Evolutionary conservation across 768 basidiomycete genomes (phyloP).

Genomic region (Pisolithus tinctorius): DNA sequence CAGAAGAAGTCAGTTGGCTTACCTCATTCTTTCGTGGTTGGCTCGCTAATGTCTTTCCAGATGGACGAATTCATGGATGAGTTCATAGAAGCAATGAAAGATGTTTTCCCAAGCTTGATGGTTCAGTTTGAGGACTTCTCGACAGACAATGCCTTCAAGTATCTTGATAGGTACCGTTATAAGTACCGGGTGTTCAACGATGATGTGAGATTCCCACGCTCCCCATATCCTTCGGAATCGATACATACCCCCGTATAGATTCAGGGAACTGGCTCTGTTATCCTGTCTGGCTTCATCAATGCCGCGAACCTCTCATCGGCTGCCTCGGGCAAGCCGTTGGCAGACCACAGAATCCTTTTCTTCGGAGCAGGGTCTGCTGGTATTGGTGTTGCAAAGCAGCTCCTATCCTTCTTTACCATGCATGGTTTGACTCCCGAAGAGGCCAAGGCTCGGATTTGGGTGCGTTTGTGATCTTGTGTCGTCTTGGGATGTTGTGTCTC

Average conservation of each 20-base stretch:
- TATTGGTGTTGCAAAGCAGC: conserved; percentile 48
- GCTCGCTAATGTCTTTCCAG: conserved; percentile 22
- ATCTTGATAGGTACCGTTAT: conserved; percentile 56
- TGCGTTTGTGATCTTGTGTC: conserved; percentile 25
- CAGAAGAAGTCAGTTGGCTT: conserved; percentile 32
- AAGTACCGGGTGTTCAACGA: conserved; percentile 64
- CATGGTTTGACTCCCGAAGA: conserved; percentile 59
- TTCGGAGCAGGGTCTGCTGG: conserved; percentile 50
- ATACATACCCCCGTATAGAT: conserved; percentile 32
- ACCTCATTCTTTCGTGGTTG: background rate
- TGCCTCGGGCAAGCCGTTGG: conserved; percentile 33
- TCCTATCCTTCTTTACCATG: conserved; percentile 41
- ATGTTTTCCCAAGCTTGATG: conserved; percentile 58
- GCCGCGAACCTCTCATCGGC: conserved; percentile 57
- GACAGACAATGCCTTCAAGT: conserved; percentile 72
- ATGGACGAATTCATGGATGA: conserved; percentile 73
- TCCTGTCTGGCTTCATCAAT: conserved; percentile 69
- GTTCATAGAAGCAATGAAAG: conserved; percentile 63
- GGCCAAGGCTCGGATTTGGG: conserved; percentile 61
- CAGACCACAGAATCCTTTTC: conserved; percentile 52
- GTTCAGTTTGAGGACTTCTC: conserved; percentile 79
- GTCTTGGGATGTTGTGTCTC: conserved; percentile 2
- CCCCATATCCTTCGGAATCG: background rate
- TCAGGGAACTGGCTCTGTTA: conserved; percentile 70
- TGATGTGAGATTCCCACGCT: conserved; percentile 41